Conservation (phyloP, 2,329 filamentous ascomycete genomes). For the Fusarium devonianum region DNA sequence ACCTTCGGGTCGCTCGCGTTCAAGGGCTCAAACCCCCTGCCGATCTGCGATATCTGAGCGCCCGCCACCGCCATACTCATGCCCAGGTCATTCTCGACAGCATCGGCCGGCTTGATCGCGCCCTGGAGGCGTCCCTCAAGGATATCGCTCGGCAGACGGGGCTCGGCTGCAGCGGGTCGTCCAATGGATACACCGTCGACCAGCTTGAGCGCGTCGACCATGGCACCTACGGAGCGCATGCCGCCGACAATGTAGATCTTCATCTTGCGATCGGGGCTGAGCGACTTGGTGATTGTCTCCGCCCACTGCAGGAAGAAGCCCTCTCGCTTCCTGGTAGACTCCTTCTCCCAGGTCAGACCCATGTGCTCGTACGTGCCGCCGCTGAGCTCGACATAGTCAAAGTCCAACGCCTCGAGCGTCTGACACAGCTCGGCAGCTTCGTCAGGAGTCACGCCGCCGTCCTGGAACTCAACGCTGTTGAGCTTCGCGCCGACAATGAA, state of each 20-base stretch:
- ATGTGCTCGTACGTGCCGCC: conserved; percentile 66
- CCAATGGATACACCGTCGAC: conserved; percentile 67
- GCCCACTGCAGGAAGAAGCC: conserved; percentile 68
- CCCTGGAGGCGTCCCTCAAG: conserved; percentile 34
- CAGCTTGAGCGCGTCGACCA: conserved; percentile 62
- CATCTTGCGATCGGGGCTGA: conserved; percentile 51
- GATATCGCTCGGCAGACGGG: conserved; percentile 42
- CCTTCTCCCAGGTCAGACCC: conserved; percentile 58
- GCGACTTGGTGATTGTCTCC: conserved; percentile 53
- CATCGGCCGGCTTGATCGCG: conserved; percentile 21
- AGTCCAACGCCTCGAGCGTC: conserved; percentile 55
- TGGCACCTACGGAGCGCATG: conserved; percentile 60
- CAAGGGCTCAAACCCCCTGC: conserved; percentile 39
- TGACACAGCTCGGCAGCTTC: conserved; percentile 58
- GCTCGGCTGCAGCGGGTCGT: conserved; percentile 46
- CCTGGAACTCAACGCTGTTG: conserved; percentile 64
- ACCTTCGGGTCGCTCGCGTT: conserved; percentile 33
- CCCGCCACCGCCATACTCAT: conserved; percentile 9
- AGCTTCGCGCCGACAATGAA: conserved; percentile 63
- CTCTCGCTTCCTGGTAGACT: conserved; percentile 62
- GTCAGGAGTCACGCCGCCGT: conserved; percentile 57
- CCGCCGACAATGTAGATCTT: conserved; percentile 66
- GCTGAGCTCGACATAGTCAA: conserved; percentile 66
- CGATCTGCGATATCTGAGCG: conserved; percentile 33
- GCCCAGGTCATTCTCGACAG: conserved; percentile 23